Evolutionary conservation across 768 basidiomycete species (phyloP), one percentile per base, ranked within the genome.

Genomic region (Rhodotorula babjevae): DNA sequence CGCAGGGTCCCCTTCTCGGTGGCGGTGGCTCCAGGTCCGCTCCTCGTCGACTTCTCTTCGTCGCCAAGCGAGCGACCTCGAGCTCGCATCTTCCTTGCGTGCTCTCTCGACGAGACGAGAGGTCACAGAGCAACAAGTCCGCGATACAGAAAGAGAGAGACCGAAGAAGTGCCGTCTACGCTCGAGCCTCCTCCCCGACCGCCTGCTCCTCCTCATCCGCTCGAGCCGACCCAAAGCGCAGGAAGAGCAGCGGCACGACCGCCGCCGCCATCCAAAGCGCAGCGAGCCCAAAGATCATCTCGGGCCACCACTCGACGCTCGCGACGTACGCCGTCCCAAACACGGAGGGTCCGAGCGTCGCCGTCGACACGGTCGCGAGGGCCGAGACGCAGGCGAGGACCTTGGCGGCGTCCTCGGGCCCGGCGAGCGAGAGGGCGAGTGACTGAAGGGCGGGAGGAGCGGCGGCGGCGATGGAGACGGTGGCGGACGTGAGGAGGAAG

Each of bases 271-370:
- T 49, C 71, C 71, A 72, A 12, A 40, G n/a, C 11, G 66, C 71
- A 1, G 55, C 71, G 46, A 67, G 58, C 27, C 64, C 49, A 44
- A 72, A 68, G 61, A 93, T 86, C 61, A 96, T 85, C 63, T 84
- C 83, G 29, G 85, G 85, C 92, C 92, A 96, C 73, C 88, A 86
- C 78, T 89, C 88, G 40, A 93, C 85, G 3, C 88, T 90, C 74
- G 94, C 82, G 52, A 64, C 36, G 59, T 68, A 68, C 2, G 63
- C 27, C 3, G 66, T 62, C 5, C 57, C 71, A 18, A 72, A 72
- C 7, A 65, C 36, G 1, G 50, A 49, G 3, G 71, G 71, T 0
- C 71, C 71, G 59, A 72, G 33, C 3, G 63, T 64, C 5, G 66
- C n/a, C 2, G 57, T 8, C 31, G 71, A 68, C 19, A 72, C 53